Evolutionary conservation across 352 stramenopile genomes (phyloP), one percentile per base, ranked within the genome.

Genomic region (Thalassiosira mediterranea): DNA sequence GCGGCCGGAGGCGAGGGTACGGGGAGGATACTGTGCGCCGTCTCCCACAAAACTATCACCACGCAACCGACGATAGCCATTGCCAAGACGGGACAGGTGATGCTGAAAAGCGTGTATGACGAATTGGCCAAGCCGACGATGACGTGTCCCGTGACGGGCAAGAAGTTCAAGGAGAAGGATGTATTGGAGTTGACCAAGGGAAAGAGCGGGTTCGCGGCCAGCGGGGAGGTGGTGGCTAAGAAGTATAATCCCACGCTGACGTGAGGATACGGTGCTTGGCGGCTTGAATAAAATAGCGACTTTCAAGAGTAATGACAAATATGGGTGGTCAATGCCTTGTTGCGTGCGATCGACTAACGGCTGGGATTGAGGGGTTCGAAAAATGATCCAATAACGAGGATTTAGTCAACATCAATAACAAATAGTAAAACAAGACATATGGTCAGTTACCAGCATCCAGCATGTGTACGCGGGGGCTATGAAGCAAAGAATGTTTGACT

Each of bases 211-310:
- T 94, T 90, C 86, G 78, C 87, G 10, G 72, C 72, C 1, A 80
- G 72, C 42, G 79, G 81, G 13, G 37, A 63, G 13, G 72, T 92
- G 0, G 69, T 86, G 48, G 86, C 84, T 1, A 89, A 86, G 54
- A 84, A 78, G 26, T 92, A 94, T 76, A 76, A 75, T 49, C 82
- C 84, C 25, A 91, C 84, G 0, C 79, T 93, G 44, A 91, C 86
- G 63, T 82, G 52, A 82, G n/a, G n/a, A n/a, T n/a, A n/a, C n/a
- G n/a, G n/a, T n/a, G n/a, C n/a, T n/a, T n/a, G n/a, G n/a, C n/a
- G n/a, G n/a, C n/a, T n/a, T n/a, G n/a, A n/a, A n/a, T n/a, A n/a
- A n/a, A n/a, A n/a, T n/a, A n/a, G n/a, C n/a, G n/a, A n/a, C n/a
- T n/a, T n/a, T n/a, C n/a, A n/a, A n/a, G n/a, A n/a, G n/a, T n/a